phyloP scores from a whole-genome alignment of 1,139 yeast species.

The Geotrichum cucujoidarum region DNA sequence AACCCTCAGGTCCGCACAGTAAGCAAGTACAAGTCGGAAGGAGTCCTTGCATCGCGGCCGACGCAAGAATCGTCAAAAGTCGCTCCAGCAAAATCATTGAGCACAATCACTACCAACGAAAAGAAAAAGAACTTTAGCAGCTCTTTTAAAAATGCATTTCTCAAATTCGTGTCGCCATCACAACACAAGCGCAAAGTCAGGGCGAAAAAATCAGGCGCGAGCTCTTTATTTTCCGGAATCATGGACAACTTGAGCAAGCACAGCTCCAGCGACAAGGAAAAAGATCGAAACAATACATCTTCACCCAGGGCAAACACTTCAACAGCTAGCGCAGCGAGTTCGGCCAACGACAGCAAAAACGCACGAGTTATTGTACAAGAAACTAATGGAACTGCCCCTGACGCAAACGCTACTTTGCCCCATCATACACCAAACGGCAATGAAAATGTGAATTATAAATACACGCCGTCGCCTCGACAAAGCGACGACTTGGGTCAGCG shows the following conservation, averaged over 20 bases:
- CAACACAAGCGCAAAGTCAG: background rate
- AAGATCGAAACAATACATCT: background rate
- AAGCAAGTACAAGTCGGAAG: conserved; percentile 6
- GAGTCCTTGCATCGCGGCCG: background rate
- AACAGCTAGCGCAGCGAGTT: background rate
- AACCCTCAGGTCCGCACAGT: no score
- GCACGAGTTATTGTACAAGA: background rate
- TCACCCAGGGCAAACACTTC: background rate
- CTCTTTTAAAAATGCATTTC: conserved; percentile 13
- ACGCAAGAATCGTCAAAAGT: background rate
- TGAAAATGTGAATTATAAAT: conserved; percentile 9
- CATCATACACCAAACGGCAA: conserved; percentile 17
- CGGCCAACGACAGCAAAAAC: background rate
- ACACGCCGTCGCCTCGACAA: conserved; percentile 16
- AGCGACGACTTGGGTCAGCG: conserved; percentile 15
- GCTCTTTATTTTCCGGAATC: conserved; percentile 2
- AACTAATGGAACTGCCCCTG: background rate
- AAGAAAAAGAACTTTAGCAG: conserved; percentile 11
- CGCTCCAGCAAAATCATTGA: conserved; percentile 5
- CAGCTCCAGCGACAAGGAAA: conserved; percentile 8
- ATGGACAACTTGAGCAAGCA: conserved; percentile 2
- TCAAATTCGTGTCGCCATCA: conserved; percentile 11
- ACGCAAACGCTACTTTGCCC: background rate
- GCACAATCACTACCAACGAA: background rate
- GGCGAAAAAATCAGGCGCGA: conserved; percentile 3